Conservation (phyloP, 768 basidiomycete species). For the Kwoniella sp. region DNA sequence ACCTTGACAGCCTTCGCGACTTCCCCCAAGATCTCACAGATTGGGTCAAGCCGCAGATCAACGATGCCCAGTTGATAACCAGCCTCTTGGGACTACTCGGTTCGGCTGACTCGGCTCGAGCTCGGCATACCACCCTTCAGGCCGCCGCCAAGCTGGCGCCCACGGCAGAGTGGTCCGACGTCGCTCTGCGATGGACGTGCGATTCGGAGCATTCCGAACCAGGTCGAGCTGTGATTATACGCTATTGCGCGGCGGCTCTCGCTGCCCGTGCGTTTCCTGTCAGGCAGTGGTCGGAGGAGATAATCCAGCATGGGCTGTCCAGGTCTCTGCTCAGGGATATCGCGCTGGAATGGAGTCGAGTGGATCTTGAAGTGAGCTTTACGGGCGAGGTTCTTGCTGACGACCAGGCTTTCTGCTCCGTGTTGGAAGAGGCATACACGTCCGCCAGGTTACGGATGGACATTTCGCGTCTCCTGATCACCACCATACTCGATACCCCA, state of each 20-base stretch:
- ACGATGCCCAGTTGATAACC: neutral
- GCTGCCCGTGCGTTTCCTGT: neutral
- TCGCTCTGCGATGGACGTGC: neutral
- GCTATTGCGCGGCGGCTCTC: neutral
- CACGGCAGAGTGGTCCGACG: neutral
- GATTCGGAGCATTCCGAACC: neutral
- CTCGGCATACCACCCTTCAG: conserved; percentile 8
- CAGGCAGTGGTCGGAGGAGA: neutral
- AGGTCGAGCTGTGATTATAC: neutral
- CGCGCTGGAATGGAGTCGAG: conserved; percentile 6
- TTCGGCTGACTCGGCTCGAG: neutral
- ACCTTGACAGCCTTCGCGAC: neutral
- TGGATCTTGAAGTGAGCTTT: conserved; percentile 13
- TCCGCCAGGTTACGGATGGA: conserved; percentile 2
- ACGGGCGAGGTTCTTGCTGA: neutral
- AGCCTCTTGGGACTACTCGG: neutral
- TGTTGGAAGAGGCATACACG: neutral
- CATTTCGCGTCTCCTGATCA: conserved; percentile 7
- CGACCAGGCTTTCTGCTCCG: conserved; percentile 4
- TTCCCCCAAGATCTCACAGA: conserved; percentile 2
- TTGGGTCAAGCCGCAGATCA: neutral
- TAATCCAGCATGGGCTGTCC: too few species aligned
- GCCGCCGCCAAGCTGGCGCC: neutral
- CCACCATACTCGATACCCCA: conserved; percentile 2
- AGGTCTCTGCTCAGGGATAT: neutral